Evolutionary conservation across 2,329 filamentous ascomycete genomes (phyloP).

Genomic region (Zymoseptoria brevis): DNA sequence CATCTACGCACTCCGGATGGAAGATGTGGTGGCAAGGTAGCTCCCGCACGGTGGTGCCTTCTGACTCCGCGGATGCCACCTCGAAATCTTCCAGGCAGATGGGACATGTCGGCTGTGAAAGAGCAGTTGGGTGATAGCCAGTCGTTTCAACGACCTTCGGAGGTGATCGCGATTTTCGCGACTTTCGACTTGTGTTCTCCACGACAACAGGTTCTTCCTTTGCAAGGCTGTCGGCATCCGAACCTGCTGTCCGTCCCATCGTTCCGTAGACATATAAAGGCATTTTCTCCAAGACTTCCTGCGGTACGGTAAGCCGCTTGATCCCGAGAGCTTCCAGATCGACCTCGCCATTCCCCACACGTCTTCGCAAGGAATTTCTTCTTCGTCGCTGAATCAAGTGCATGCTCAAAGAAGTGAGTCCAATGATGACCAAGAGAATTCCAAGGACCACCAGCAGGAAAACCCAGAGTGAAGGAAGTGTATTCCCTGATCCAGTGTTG

Average conservation of each 20-base stretch:
- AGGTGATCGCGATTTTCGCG: neutral
- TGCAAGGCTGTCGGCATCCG: conserved; percentile 5
- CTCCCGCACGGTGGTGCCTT: conserved; percentile 62
- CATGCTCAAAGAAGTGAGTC: conserved; percentile 61
- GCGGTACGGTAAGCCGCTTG: conserved; percentile 70
- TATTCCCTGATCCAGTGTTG: conserved; percentile 24
- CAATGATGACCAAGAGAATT: conserved; percentile 61
- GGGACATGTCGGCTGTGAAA: conserved; percentile 75
- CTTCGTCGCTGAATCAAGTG: conserved; percentile 67
- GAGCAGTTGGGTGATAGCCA: conserved; percentile 26
- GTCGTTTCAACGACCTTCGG: conserved; percentile 6
- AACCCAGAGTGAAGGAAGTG: conserved; percentile 69
- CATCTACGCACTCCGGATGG: conserved; percentile 84
- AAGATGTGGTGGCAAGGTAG: conserved; percentile 88
- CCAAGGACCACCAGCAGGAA: conserved; percentile 64
- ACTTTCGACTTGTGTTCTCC: neutral
- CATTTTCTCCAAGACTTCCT: conserved; percentile 61
- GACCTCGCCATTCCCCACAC: conserved; percentile 70
- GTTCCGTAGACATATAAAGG: conserved; percentile 65
- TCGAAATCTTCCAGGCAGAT: conserved; percentile 83
- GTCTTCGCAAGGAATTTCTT: conserved; percentile 57
- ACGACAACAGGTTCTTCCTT: neutral
- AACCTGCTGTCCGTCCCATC: conserved; percentile 5
- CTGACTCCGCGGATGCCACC: conserved; percentile 10
- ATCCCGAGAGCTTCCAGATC: conserved; percentile 82